A percentile compares a stretch with the other conserved stretches of the same genome.
Conservation (phyloP, 106 monocot species). For the Vanilla planifolia region DNA sequence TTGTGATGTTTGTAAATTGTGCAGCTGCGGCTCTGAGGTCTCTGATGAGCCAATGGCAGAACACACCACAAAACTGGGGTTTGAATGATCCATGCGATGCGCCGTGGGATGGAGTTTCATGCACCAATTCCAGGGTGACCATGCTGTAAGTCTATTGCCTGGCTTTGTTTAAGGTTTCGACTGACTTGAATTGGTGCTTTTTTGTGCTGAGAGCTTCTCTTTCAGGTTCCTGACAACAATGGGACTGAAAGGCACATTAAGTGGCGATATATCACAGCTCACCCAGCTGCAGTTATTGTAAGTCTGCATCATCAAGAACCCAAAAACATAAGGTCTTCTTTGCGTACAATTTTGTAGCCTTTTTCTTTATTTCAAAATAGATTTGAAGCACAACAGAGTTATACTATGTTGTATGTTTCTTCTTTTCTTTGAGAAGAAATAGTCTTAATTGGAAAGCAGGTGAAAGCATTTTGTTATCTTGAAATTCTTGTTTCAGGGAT, state of each 20-base stretch:
- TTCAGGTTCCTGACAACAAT: slow-evolving; percentile 42
- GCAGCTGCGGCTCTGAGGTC: slow-evolving; percentile 42
- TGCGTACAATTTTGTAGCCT: too few relatives aligned
- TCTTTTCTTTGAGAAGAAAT: too few relatives aligned
- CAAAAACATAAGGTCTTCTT: neutral
- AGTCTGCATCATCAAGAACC: slow-evolving; percentile 14
- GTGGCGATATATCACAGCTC: slow-evolving; percentile 34
- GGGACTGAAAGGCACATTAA: slow-evolving; percentile 42
- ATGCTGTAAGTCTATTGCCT: slow-evolving; percentile 25
- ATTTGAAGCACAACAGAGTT: too few relatives aligned
- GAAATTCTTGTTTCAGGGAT: slow-evolving; percentile 7
- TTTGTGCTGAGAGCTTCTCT: neutral
- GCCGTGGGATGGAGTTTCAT: slow-evolving; percentile 57
- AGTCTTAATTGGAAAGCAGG: too few relatives aligned
- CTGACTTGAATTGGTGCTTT: too few relatives aligned
- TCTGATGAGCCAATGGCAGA: slow-evolving; percentile 39
- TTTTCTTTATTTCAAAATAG: too few relatives aligned
- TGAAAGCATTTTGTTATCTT: too few relatives aligned
- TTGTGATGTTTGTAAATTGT: neutral
- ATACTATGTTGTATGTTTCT: too few relatives aligned
- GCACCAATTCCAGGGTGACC: slow-evolving; percentile 37
- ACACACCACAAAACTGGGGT: slow-evolving; percentile 45
- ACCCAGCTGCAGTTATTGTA: slow-evolving; percentile 45
- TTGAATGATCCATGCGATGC: slow-evolving; percentile 41
- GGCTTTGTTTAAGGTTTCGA: neutral